Evolutionary conservation across 1,139 yeast genomes (phyloP), one percentile per base, ranked within the genome.

Genomic region (Pichia inconspicua): DNA sequence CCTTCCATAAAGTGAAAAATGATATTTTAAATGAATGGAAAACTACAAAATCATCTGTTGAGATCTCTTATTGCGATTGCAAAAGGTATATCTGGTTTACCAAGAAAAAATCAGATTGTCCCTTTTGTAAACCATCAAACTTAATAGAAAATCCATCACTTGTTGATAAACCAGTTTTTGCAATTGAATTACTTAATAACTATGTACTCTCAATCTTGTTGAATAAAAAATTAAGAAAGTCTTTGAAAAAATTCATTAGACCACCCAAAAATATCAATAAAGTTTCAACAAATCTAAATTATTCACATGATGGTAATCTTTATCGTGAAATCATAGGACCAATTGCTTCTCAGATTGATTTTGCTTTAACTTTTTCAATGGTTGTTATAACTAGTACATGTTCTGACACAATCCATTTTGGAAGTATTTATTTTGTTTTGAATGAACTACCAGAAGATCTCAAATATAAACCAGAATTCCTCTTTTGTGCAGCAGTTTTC

Each of bases 321-420:
- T 50, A 50, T 32, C 39, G 39, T 6, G 44, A 50, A 4, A 1
- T 32, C 2, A 30, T 45, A 6, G 14, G 9, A n/a, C 27, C 39
- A 8, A 37, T 32, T 41, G 17, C 19, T 9, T 34, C 17, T 25
- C 41, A 45, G 17, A 17, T 50, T n/a, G 53, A 50, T 45, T 50
- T 50, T 41, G 45, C 41, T 1, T 48, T 50, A 10, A 50, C 53
- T 7, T 48, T 50, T 10, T 44, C 51, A n/a, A 17, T 50, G 27
- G 19, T 45, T 17, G 37, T 48, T 3, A 40, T 44, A 9, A 27
- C 32, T 7, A 32, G 17, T n/a, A 5, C 11, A 15, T 41, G 41
- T 22, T 1, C 27, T 5, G 36, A 42, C 3, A 34, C 38, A 19
- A 25, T 30, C n/a, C 41, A 40, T 32, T 34, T 38, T 11, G 41